Conservation (phyloP, 169 alveolate genomes). For the Toxoplasma gondii region DNA sequence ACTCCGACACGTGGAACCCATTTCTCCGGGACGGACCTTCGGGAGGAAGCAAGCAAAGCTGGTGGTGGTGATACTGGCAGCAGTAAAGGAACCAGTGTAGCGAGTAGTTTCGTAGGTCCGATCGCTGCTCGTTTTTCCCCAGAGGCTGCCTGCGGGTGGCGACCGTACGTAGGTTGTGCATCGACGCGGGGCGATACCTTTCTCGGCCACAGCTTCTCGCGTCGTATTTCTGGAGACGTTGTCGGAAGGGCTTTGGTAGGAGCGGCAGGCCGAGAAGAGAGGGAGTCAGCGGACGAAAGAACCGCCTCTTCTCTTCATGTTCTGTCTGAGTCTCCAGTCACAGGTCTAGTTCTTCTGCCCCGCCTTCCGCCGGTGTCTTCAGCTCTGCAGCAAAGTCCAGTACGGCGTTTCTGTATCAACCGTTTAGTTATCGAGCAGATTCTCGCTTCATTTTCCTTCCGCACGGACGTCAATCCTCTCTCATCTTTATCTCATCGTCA, state of each 20-base stretch:
- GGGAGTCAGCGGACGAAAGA: not conserved
- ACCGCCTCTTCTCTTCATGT: not conserved
- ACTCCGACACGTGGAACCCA: too few species aligned
- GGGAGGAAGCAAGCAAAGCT: too few species aligned
- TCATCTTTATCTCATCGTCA: not conserved
- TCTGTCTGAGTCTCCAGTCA: not conserved
- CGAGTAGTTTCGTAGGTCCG: too few species aligned
- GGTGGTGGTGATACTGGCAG: too few species aligned
- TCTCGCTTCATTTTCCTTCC: constrained; percentile 26
- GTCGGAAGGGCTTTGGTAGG: not conserved
- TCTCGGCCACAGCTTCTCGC: constrained; percentile 2
- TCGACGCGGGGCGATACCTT: not conserved
- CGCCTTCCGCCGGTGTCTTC: constrained; percentile 27
- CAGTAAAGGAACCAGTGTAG: too few species aligned
- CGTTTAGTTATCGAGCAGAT: not conserved
- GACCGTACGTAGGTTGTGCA: not conserved
- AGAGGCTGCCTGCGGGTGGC: constrained; percentile 35
- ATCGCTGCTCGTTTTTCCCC: not conserved
- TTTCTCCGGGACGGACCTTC: too few species aligned
- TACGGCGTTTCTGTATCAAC: constrained; percentile 20
- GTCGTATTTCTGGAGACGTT: not conserved
- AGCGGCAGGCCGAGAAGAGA: not conserved
- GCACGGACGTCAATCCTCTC: constrained; percentile 25
- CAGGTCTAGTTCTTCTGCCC: not conserved
- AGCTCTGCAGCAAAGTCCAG: not conserved